Conservation (phyloP, 257 asterid genomes). For the Solanum sejunctum region DNA sequence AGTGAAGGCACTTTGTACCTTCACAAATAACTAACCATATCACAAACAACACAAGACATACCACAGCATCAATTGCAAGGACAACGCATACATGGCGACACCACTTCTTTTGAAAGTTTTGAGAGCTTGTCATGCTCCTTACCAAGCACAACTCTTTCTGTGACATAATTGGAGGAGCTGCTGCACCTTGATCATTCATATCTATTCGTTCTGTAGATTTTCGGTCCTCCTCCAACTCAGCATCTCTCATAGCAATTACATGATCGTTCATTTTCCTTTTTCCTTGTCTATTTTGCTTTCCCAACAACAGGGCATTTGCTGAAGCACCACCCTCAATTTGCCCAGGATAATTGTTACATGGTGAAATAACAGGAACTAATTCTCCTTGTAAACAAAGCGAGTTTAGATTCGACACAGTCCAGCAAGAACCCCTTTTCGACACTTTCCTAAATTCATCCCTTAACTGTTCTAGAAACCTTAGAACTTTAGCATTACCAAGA, state of each 20-base stretch:
- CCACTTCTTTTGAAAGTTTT: slow-evolving; percentile 36
- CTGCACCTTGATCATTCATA: slow-evolving; percentile 11
- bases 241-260: slow-evolving; percentile 22
- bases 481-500: slow-evolving; percentile 23
- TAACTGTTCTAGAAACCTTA: slow-evolving; percentile 33
- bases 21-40: slow-evolving; percentile 63
- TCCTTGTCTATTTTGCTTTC: slow-evolving; percentile 40
- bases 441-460: slow-evolving; percentile 43
- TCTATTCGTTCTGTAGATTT: slow-evolving; percentile 28
- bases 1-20: slow-evolving; percentile 52
- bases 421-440: slow-evolving; percentile 18
- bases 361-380: slow-evolving; percentile 34
- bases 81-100: slow-evolving; percentile 50
- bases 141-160: slow-evolving; percentile 26
- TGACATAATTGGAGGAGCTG: slow-evolving; percentile 15
- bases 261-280: slow-evolving; percentile 45
- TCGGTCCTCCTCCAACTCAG: slow-evolving; percentile 40
- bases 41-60: slow-evolving; percentile 40
- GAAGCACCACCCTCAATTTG: slow-evolving; percentile 20
- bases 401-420: slow-evolving; percentile 20
- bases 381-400: slow-evolving; percentile 37
- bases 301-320: slow-evolving; percentile 56
- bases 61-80: slow-evolving; percentile 50
- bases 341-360: slow-evolving; percentile 9
- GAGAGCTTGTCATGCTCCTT: slow-evolving; percentile 22